A percentile compares a stretch with the other conserved stretches of the same genome.
These are phyloP conservation scores for Suhomyces faveliae DNA, from an alignment of 805 yeast genomes.

Conservation along the genomic window DNA sequence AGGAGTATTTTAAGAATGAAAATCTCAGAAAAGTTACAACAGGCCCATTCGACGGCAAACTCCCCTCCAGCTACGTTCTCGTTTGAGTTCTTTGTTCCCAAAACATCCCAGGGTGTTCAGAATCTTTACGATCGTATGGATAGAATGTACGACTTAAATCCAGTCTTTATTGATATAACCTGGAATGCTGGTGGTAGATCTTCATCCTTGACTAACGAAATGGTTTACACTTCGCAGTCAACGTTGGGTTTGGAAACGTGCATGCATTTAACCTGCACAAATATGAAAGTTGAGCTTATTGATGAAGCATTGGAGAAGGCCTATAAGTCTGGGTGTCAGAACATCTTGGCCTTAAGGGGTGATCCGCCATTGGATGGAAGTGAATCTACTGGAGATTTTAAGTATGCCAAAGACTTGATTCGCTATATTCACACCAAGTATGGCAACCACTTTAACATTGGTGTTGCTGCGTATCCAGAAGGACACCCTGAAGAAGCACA, in stretches of 20 bases:
- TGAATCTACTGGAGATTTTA: conserved; percentile 79
- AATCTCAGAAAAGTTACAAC: conserved; percentile 41
- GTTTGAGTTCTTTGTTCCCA: conserved; percentile 96
- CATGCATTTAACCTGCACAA: conserved; percentile 97
- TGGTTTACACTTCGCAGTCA: conserved; percentile 87
- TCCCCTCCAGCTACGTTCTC: conserved; percentile 74
- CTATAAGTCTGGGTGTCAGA: conserved; percentile 88
- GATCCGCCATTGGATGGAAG: conserved; percentile 84
- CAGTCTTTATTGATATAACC: conserved; percentile 91
- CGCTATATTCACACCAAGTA: conserved; percentile 69
- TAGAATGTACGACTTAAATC: conserved; percentile 89
- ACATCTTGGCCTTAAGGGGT: conserved; percentile 91
- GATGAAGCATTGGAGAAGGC: conserved; percentile 86
- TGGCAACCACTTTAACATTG: conserved; percentile 89
- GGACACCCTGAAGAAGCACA: conserved; percentile 86
- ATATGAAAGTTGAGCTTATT: conserved; percentile 78
- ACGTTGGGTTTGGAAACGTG: conserved; percentile 93
- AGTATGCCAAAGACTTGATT: conserved; percentile 85
- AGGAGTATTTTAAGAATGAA: conserved; percentile 26
- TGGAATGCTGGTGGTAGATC: conserved; percentile 98
- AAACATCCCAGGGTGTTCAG: conserved; percentile 95
- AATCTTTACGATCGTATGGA: conserved; percentile 96
- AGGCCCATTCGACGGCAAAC: conserved; percentile 38
- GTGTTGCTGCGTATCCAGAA: conserved; percentile 97
- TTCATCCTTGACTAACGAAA: conserved; percentile 81